Evolutionary conservation across 1,139 yeast species (phyloP), one percentile per base, ranked within the genome.

Genomic region (Debaryomyces udenii): DNA sequence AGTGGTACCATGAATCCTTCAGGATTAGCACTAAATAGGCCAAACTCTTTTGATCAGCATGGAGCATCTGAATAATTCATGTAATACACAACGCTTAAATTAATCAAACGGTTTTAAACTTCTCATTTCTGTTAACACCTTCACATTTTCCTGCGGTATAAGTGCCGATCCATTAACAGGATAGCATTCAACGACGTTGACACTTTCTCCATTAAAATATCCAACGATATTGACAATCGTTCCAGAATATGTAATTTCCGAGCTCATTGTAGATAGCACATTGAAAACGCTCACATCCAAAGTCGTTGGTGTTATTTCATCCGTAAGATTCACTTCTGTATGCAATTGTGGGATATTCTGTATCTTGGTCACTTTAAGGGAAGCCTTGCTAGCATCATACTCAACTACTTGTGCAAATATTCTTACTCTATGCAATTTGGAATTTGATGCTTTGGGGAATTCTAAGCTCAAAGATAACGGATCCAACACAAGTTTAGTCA

Each of bases 401-500:
- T 45, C 44, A 4, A 53, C 40, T 4, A 65, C 64, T 46, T 69
- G 75, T 3, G 53, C 70, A 7, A 70, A 39, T 14, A 68, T 33
- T 14, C 75, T 52, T 3, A 69, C 50, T 32, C 64, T 47, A 9
- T 48, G 50, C 1, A 55, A 52, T 5, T 38, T 37, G 2, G 59
- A 44, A 3, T 45, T 47, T 1, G 64, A 48, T 1, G 68, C 68
- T 16, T 47, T 43, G 1, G 68, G 63, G 27, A 54, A 56, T 37
- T 48, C 47, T 5, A 43, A 32, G 14, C 42, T 34, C 14, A 70
- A 43, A 2, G 46, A 34, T 1, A 49, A 48, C 1, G 70, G 70
- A 26, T 64, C 67, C 16, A 67, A 37, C 11, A 64, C 54, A 22
- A 68, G 45, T 26, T 45, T 50, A 6, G 71, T 64, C 71, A 66